Percentiles rank a stretch among this genome's conserved stretches.
These are phyloP conservation scores for Cercospora nicotianae DNA, from an alignment of 2,329 filamentous ascomycete species.

Conservation along the genomic window DNA sequence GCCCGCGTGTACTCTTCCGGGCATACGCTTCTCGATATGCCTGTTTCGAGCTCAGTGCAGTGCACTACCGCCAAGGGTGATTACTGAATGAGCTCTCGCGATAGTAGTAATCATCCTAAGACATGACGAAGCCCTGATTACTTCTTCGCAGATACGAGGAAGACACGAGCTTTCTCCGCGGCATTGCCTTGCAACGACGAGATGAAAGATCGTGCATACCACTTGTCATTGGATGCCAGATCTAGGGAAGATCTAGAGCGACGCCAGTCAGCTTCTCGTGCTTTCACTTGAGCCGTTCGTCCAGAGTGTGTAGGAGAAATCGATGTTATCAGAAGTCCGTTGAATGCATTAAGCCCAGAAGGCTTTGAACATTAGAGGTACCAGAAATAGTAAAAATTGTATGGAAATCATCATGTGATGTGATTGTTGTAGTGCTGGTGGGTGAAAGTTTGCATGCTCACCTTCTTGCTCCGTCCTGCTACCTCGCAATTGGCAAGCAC, in stretches of 20 bases:
- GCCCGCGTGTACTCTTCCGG: not conserved
- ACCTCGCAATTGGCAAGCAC: not conserved
- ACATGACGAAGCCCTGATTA: not conserved
- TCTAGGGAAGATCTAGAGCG: not conserved
- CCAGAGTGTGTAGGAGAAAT: not conserved
- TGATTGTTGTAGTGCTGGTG: not conserved
- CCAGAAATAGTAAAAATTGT: conserved; percentile 70
- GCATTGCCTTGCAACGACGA: conserved; percentile 12
- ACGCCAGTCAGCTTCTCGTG: not conserved
- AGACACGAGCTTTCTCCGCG: conserved; percentile 8
- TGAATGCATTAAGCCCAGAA: conserved; percentile 70
- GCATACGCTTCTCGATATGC: not conserved
- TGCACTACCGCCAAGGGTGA: not conserved
- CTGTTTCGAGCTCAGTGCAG: not conserved
- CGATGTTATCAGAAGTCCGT: conserved; percentile 71
- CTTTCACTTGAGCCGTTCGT: not conserved
- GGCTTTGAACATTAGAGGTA: conserved; percentile 91
- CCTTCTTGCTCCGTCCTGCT: not conserved
- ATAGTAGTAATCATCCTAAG: not conserved
- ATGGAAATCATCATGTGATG: conserved; percentile 24
- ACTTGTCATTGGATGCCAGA: not conserved
- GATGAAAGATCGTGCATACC: conserved; percentile 2
- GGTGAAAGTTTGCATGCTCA: not conserved
- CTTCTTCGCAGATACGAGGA: not conserved
- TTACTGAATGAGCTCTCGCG: not conserved